Percentiles rank a stretch among this genome's conserved stretches.
These are phyloP conservation scores for Gnomoniopsis smithogilvyi DNA, from an alignment of 2,329 filamentous ascomycete species.

Conservation along the genomic window DNA sequence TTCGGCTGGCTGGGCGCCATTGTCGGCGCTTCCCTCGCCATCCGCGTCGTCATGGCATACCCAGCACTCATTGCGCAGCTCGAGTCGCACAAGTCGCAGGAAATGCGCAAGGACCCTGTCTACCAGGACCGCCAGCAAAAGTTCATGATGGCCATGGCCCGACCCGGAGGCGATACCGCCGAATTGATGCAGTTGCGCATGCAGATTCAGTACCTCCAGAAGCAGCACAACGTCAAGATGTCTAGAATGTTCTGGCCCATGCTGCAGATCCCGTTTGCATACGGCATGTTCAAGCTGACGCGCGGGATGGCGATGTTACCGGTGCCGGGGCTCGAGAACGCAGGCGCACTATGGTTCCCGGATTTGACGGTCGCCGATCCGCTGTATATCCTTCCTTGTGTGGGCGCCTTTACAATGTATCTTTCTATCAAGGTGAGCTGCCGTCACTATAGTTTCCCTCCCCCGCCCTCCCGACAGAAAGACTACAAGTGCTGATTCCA, in stretches of 20 bases:
- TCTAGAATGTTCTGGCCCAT: conserved; percentile 53
- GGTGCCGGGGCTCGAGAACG: conserved; percentile 72
- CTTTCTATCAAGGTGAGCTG: conserved; percentile 53
- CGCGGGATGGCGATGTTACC: conserved; percentile 73
- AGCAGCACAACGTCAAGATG: conserved; percentile 50
- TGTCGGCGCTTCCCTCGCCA: conserved; percentile 56
- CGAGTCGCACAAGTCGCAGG: conserved; percentile 57
- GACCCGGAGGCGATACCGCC: conserved; percentile 38
- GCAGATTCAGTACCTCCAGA: conserved; percentile 50
- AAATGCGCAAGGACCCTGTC: conserved; percentile 51
- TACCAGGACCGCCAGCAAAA: conserved; percentile 50
- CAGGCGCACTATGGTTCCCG: conserved; percentile 72
- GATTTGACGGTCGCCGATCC: conserved; percentile 79
- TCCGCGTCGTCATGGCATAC: conserved; percentile 65
- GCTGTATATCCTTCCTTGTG: conserved; percentile 67
- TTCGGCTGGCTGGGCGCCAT: conserved; percentile 83
- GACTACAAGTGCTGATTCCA: conserved; percentile 6
- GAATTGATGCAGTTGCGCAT: conserved; percentile 42
- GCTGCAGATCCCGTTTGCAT: conserved; percentile 65
- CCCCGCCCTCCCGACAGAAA: not conserved
- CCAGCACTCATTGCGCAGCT: conserved; percentile 62
- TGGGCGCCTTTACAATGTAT: conserved; percentile 55
- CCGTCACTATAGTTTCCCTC: not conserved
- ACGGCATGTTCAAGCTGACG: conserved; percentile 76
- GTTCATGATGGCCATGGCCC: conserved; percentile 41